Base-by-base conservation (phyloP, 163 green algal species). In the Botryococcus braunii region DNA sequence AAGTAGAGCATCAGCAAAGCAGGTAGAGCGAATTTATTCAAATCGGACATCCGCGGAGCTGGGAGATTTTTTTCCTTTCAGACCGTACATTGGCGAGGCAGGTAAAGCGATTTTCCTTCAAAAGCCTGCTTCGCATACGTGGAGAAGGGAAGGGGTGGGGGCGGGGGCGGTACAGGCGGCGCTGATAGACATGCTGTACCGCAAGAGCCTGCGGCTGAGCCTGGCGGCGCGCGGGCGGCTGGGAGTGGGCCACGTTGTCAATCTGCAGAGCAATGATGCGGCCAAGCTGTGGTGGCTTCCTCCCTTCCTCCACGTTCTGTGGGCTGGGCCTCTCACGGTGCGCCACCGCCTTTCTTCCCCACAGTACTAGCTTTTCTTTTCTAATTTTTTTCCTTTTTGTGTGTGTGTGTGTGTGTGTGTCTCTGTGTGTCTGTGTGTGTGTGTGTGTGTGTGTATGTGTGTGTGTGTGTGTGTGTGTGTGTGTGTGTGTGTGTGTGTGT, bases 191-290 rank as follows among this genome's bases (percentile, higher is more conserved):
- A 79, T 82, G 72, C 76, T 93, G 21, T 86, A 88, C 74, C 43
- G 68, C 46, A 93, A 95, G 73, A 77, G 67, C 5, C 82, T 96
- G 23, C 71, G 76, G 36, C 69, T 95, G 48, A 82, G 70, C 50
- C 63, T 37, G 46, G 73, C 61, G 36, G 74, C 76, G 66, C 65
- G 68, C 37, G 57, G 63, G 1, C 71, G 81, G 25, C 65, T 85
- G 25, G 88, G 88, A 11, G 72, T 82, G 9, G 91, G 91, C 31
- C 72, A 78, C 34, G 86, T 95, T 17, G 82, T 87, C 11, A 96
- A 95, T 76, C 73, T 96, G 71, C 86, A 91, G 79, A 87, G 71
- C 73, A 96, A 95, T 69, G 91, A 96, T 70, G 88, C 84, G 2
- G 76, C 83, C 68, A 94, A 94, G 82, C 68, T 96, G 11, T 96